phyloP scores from a whole-genome alignment of 2,329 filamentous ascomycete genomes.

The Capronia epimyces region DNA sequence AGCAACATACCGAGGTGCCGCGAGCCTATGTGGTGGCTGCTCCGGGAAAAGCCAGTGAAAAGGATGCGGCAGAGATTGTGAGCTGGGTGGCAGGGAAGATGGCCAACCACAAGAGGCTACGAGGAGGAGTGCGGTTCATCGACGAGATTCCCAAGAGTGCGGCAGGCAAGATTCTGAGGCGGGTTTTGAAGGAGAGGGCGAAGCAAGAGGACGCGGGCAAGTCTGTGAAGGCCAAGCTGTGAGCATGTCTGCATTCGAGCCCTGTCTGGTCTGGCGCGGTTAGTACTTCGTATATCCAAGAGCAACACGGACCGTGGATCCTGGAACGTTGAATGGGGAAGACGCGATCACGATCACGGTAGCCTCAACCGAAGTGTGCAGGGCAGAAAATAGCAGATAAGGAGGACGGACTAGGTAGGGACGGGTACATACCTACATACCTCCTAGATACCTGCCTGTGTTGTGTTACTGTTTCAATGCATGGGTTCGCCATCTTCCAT shows the following conservation, averaged over 20 bases:
- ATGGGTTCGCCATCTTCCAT: no score
- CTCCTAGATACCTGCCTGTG: no score
- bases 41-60: constrained; percentile 42
- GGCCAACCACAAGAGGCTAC: constrained; percentile 35
- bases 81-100: constrained; percentile 31
- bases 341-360: no score
- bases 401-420: no score
- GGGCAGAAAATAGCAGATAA: no score
- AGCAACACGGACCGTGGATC: no score
- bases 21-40: constrained; percentile 44
- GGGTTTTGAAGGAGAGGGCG: constrained; percentile 42
- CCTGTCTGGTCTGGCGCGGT: neutral
- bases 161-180: constrained; percentile 46
- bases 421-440: no score
- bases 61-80: constrained; percentile 34
- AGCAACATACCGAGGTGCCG: constrained; percentile 39
- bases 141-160: constrained; percentile 33
- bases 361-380: no score
- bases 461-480: no score
- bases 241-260: constrained; percentile 6
- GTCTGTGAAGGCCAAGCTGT: constrained; percentile 39
- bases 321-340: no score
- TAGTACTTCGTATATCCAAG: neutral
- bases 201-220: constrained; percentile 35
- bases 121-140: constrained; percentile 36